Evolutionary conservation across 345 rosid genomes (phyloP), one percentile per base, ranked within the genome.

Genomic region (Litchi chinensis): DNA sequence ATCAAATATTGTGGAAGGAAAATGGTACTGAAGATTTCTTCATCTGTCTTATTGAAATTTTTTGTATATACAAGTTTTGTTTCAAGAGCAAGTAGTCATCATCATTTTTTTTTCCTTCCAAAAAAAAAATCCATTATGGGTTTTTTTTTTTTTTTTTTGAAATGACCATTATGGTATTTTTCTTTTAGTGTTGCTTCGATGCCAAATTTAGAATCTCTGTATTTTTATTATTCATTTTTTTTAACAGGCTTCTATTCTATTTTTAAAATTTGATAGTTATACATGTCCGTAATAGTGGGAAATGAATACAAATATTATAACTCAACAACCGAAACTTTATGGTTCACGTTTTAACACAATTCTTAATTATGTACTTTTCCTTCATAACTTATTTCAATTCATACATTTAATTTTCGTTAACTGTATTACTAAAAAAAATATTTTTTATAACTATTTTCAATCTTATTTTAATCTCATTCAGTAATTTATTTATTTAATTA

Each of bases 21-120:
- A 48, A 46, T 28, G 43, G 16, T 64, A 10, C 22, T 10, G 70
- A 64, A n/a, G 62, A 65, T 65, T 46, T 75, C 62, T 64, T 63
- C 59, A 41, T 74, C 57, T 75, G 78, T 48, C 71, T 75, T 75
- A 48, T 48, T 64, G 46, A 64, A 21, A 63, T 75, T 63, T 63
- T 60, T 40, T 1, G 16, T 18, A 63, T 28, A 64, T 44, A 44
- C 40, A 60, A 74, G 3, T 18, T 15, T 67, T 40, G 13, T 16
- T 65, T 65, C 18, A 64, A 75, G 15, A 62, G 28, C 37, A 63
- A 63, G 59, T 18, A 22, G 32, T 62, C 57, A 74, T 74, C 44
- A 74, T 74, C 28, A 63, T 63, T 22, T 12, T 62, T 74, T 40
- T 39, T 32, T 67, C 39, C 13, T 3, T 28, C 32, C 32, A 65